These are phyloP conservation scores for Ziziphus jujuba DNA, from an alignment of 306 rosid genomes.

Conservation along the genomic window DNA sequence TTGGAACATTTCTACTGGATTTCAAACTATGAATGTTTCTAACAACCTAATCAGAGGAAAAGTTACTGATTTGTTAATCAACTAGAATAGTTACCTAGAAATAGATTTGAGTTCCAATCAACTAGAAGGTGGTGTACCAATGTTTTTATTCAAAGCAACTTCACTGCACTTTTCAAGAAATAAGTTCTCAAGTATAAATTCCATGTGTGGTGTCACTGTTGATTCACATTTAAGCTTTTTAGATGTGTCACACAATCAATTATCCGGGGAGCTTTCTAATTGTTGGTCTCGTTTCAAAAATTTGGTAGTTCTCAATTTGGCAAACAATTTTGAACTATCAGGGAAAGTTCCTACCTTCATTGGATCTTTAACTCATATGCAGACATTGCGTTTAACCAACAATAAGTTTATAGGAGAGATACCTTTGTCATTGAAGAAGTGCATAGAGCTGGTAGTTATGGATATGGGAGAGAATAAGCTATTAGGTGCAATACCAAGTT, in stretches of 20 bases:
- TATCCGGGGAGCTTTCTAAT: background rate
- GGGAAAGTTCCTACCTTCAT: slow-evolving; percentile 31
- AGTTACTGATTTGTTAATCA: background rate
- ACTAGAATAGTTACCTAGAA: too few relatives aligned
- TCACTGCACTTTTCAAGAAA: background rate
- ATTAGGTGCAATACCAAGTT: too few relatives aligned
- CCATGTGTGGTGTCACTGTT: background rate
- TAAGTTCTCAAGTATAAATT: background rate
- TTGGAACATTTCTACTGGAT: too few relatives aligned
- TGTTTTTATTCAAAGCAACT: background rate
- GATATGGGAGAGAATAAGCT: slow-evolving; percentile 14
- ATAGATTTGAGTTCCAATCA: slow-evolving; percentile 14
- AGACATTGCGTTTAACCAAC: background rate
- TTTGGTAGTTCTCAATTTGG: background rate
- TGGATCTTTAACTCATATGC: slow-evolving; percentile 3
- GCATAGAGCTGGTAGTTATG: background rate
- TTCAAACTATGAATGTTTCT: too few relatives aligned
- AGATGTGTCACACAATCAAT: background rate
- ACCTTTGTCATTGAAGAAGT: slow-evolving; percentile 4
- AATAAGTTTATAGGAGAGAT: slow-evolving; percentile 18
- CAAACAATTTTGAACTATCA: slow-evolving; percentile 7
- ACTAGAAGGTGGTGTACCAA: slow-evolving; percentile 4
- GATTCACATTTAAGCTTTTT: background rate
- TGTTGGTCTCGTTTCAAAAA: background rate
- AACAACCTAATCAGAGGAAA: slow-evolving; percentile 11